A percentile compares a stretch with the other conserved stretches of the same genome.
Conservation (phyloP, 1,139 yeast genomes). For the Sugiyamaella xylanicola region DNA sequence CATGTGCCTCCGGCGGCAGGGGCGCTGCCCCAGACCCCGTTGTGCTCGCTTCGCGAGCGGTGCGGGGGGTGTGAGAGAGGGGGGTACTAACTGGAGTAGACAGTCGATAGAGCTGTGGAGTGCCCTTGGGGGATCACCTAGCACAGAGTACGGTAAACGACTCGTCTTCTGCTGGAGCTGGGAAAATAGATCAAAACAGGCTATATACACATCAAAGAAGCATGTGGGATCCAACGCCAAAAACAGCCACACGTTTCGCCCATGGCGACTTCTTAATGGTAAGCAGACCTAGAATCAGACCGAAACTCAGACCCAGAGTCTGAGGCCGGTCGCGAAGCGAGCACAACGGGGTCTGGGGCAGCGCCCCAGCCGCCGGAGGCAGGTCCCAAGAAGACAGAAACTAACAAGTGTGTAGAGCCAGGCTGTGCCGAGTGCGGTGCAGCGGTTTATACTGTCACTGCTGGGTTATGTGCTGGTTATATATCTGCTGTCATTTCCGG, state of each 20-base stretch:
- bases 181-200: too few relatives aligned
- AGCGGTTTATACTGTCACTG: slow-evolving; percentile 29
- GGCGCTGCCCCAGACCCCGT: not conserved
- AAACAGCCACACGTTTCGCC: not conserved
- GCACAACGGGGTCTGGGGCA: slow-evolving; percentile 7
- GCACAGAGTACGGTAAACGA: too few relatives aligned
- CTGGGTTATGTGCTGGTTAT: slow-evolving; percentile 35
- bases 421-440: slow-evolving; percentile 24
- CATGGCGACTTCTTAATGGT: slow-evolving; percentile 16
- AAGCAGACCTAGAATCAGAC: not conserved
- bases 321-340: not conserved
- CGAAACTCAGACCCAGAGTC: too few relatives aligned
- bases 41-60: not conserved
- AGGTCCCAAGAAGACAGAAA: not conserved
- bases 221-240: slow-evolving; percentile 1
- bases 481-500: slow-evolving; percentile 41
- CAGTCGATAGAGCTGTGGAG: too few relatives aligned
- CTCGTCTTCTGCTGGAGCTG: too few relatives aligned
- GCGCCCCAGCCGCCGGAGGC: slow-evolving; percentile 15
- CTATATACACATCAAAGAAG: too few relatives aligned
- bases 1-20: not conserved
- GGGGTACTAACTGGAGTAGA: too few relatives aligned
- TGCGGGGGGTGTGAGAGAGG: too few relatives aligned
- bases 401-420: slow-evolving; percentile 12
- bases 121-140: too few relatives aligned